Evolutionary conservation across 805 yeast genomes (phyloP), one percentile per base, ranked within the genome.

Genomic region (Yamadazyma phyllophila): DNA sequence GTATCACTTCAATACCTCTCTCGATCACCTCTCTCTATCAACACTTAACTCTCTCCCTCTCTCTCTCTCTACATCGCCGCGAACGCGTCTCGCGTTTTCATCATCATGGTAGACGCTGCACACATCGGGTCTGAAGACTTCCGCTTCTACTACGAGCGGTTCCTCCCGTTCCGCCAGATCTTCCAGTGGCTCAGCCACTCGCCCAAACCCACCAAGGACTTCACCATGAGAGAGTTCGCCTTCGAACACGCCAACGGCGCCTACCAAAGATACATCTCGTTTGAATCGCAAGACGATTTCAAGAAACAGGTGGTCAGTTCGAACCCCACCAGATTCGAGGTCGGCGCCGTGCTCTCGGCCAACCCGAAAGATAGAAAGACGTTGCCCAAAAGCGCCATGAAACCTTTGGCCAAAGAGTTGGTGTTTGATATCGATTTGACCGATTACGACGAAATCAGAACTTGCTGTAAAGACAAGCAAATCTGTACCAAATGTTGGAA

Each of bases 351-450:
- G 3, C 94, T 90, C 61, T 76, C 88, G 1, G 82, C 85, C 12
- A 88, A 88, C 51, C 99, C 98, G n/a, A 81, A 80, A 46, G 88
- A 89, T 48, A 76, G 96, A 43, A 91, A 88, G 58, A 74, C 82
- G 7, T 71, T 89, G 12, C 80, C 95, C 14, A 87, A 87, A 55
- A 76, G 76, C 26, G 85, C 88, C 16, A 80, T 90, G 83, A 83
- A 81, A 56, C 94, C 99, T 1, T 57, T 84, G 29, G 74, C 80
- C 53, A 94, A 94, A 63, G 99, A 94, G 62, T 73, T 94, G 47
- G 96, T 91, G 6, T 85, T 94, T 53, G 99, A 94, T 81, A 92
- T 94, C 53, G 99, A 94, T 83, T 81, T 94, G 74, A 94, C 97
- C 20, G 99, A 94, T 70, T 94, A 94, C 63, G 98, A 92, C 66